Evolutionary conservation across 2,329 filamentous ascomycete genomes (phyloP).

Genomic region (Sporothrix brunneoviolacea): DNA sequence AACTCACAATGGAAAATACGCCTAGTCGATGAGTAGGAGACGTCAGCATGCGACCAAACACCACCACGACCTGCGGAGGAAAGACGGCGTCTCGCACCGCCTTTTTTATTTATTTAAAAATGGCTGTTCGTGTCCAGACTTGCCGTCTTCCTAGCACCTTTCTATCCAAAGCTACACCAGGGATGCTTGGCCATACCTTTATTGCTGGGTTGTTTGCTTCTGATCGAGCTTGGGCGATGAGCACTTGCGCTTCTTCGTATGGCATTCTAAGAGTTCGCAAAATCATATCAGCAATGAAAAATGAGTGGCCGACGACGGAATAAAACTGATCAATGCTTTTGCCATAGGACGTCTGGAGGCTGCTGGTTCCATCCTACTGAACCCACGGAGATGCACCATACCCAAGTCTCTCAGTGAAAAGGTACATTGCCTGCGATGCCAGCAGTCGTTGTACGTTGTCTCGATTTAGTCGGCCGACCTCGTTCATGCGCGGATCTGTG

Average conservation of each 20-base stretch:
- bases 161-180: not conserved
- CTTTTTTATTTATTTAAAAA: too few relatives aligned
- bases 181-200: slow-evolving; percentile 38
- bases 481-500: slow-evolving; percentile 43
- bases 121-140: too few relatives aligned
- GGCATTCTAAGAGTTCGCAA: slow-evolving; percentile 40
- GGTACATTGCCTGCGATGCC: slow-evolving; percentile 49
- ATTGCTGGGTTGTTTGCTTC: slow-evolving; percentile 48
- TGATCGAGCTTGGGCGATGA: slow-evolving; percentile 48
- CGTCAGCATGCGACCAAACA: not conserved
- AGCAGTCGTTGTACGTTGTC: slow-evolving; percentile 49
- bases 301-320: too few relatives aligned
- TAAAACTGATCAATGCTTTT: too few relatives aligned
- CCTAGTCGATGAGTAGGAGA: slow-evolving; percentile 28
- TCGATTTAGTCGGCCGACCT: slow-evolving; percentile 48
- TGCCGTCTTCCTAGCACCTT: too few relatives aligned
- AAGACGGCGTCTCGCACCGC: too few relatives aligned
- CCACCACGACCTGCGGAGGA: too few relatives aligned
- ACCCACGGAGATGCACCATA: slow-evolving; percentile 29
- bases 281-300: slow-evolving; percentile 12
- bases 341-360: too few relatives aligned
- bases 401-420: slow-evolving; percentile 45
- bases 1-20: slow-evolving; percentile 54
- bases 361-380: too few relatives aligned
- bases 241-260: slow-evolving; percentile 48